Evolutionary conservation across 495 filamentous ascomycete species (phyloP), one percentile per base, ranked within the genome.

Genomic region (Neurospora hispaniola): DNA sequence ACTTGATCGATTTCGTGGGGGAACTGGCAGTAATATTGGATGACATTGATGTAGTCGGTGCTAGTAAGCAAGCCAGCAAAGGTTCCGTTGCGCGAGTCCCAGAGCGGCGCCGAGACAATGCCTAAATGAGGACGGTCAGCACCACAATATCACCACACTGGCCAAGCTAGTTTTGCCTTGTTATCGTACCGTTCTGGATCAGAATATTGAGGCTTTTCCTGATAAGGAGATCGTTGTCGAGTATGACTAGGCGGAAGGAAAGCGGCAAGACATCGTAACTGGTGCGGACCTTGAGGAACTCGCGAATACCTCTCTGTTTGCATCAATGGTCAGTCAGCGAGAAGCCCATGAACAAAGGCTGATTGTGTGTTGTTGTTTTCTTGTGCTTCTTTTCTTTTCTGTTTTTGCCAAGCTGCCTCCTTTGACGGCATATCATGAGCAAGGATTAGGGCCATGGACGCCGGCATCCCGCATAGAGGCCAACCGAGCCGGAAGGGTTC

Each of bases 1-100:
- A 98, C 91, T 78, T 94, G 88, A 72, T 90, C 89, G 71, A 99
- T 86, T 14, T 93, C 90, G 62, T 95, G 93, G 18, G 96, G 96
- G 77, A 95, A 97, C 83, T 98, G 95, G 90, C 96, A 98, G 84
- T 98, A 98, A 81, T 98, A 99, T 82, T 98, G 96, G 71, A 99
- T 96, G 71, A 99, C 91, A 80, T 99, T 99, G 85, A 99, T 92
- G 81, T 96, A 99, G 81, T 99, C 96, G 74, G 93, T 96, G 68
- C 93, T 96, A 27, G 96, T 98, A 78, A 99, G 87, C 35, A 98
- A 86, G 70, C 96, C 96, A 35, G 96, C 96, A 79, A 98, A 99
- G 31, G 91, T 93, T 38, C 94, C 97, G 5, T 91, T 92, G 72
- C 93, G 93, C 42, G 94, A 97, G 82, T 99, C 96, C 96, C 96